Evolutionary conservation across 768 basidiomycete species (phyloP).

Genomic region (Tylopilus sp.): DNA sequence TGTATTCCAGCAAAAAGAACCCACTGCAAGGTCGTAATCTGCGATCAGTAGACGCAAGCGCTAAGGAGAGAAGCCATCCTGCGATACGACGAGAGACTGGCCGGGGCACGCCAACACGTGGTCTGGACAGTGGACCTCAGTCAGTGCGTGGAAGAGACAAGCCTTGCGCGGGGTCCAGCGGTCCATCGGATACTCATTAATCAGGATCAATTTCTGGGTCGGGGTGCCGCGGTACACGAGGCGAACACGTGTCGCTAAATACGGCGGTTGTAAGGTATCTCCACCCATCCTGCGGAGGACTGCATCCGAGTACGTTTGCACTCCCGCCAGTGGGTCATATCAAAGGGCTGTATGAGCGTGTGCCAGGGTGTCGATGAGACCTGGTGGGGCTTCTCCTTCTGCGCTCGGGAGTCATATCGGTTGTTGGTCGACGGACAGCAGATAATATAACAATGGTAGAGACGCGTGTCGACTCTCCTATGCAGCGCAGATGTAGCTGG

Average conservation of each 20-base stretch:
- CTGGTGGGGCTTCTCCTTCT: not conserved
- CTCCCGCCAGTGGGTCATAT: too few species aligned
- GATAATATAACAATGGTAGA: too few species aligned
- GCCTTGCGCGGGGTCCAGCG: constrained; percentile 9
- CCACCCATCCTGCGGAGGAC: not conserved
- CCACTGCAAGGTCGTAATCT: constrained; percentile 15
- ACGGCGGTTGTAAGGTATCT: not conserved
- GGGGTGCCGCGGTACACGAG: constrained; percentile 21
- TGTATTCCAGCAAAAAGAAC: constrained; percentile 26
- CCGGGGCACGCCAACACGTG: constrained; percentile 28
- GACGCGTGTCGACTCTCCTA: too few species aligned
- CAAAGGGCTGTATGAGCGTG: not conserved
- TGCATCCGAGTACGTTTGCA: not conserved
- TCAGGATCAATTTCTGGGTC: constrained; percentile 16
- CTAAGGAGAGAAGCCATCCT: constrained; percentile 9
- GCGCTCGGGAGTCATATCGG: too few species aligned
- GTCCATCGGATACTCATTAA: constrained; percentile 12
- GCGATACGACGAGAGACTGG: constrained; percentile 12
- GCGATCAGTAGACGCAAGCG: constrained; percentile 8
- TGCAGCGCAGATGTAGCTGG: too few species aligned
- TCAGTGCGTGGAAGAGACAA: constrained; percentile 13
- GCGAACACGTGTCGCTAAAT: constrained; percentile 9
- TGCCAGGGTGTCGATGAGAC: not conserved
- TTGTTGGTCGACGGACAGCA: too few species aligned
- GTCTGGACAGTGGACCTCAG: constrained; percentile 12